phyloP scores from a whole-genome alignment of 116 monocot species.

The Zostera marina region DNA sequence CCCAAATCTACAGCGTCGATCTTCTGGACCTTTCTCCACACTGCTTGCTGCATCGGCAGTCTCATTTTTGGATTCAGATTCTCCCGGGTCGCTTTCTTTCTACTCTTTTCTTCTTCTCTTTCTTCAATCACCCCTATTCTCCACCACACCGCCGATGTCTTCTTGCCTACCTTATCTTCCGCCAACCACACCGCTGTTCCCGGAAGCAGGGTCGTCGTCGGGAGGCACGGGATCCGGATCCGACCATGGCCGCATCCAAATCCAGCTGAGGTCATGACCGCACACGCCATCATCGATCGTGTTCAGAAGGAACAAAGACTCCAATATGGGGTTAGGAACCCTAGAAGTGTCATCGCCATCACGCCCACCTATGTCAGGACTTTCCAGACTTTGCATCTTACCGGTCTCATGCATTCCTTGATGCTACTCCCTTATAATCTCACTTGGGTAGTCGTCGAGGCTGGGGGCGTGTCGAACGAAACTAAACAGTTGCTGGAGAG shows the following conservation, averaged over 20 bases:
- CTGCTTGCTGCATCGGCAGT: conserved; percentile 48
- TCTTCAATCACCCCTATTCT: conserved; percentile 3
- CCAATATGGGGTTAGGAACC: conserved; percentile 48
- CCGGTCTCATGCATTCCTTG: conserved; percentile 60
- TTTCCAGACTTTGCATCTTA: conserved; percentile 87
- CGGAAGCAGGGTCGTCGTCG: conserved; percentile 52
- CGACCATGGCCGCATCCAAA: conserved; percentile 93
- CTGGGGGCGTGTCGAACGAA: conserved; percentile 51
- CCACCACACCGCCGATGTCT: background rate
- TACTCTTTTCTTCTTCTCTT: conserved; percentile 37
- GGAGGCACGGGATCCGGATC: conserved; percentile 96
- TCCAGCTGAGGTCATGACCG: conserved; percentile 59
- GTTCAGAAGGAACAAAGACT: conserved; percentile 81
- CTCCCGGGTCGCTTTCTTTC: conserved; percentile 62
- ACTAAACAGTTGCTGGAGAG: conserved; percentile 30
- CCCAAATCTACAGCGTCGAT: conserved; percentile 5
- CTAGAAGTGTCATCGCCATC: conserved; percentile 43
- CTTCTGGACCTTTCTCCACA: conserved; percentile 51
- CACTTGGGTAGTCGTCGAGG: conserved; percentile 92
- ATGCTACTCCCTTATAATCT: conserved; percentile 58
- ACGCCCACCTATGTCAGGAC: conserved; percentile 85
- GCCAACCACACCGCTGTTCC: conserved; percentile 5
- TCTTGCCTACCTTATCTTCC: background rate
- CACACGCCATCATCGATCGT: conserved; percentile 64
- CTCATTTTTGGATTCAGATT: conserved; percentile 84